These are phyloP conservation scores for Entoloma clypeatum DNA, from an alignment of 1,284 basidiomycete genomes.

Conservation along the genomic window DNA sequence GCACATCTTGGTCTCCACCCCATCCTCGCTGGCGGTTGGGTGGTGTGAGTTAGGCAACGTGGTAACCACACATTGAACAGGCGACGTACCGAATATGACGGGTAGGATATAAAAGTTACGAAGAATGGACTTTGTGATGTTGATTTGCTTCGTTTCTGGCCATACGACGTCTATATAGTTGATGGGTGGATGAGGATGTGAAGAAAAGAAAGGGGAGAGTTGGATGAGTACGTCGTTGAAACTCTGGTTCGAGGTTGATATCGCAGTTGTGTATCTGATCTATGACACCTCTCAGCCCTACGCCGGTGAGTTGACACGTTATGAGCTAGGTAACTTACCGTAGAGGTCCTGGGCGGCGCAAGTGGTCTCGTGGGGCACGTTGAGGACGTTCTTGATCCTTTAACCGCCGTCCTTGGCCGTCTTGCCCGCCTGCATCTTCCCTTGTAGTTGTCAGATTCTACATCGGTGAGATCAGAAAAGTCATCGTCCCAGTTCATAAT, in stretches of 20 bases:
- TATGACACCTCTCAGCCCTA: constrained; percentile 21
- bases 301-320: too few species aligned
- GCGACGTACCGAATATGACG: constrained; percentile 57
- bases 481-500: constrained; percentile 27
- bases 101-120: constrained; percentile 45
- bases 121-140: constrained; percentile 18
- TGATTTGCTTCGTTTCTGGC: constrained; percentile 20
- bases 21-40: constrained; percentile 43
- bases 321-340: constrained; percentile 43
- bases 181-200: background rate
- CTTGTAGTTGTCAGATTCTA: constrained; percentile 25
- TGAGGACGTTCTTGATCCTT: constrained; percentile 50
- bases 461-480: constrained; percentile 40
- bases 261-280: constrained; percentile 57
- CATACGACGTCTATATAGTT: constrained; percentile 21
- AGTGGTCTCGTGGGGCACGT: constrained; percentile 57
- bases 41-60: background rate
- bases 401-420: constrained; percentile 33
- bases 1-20: constrained; percentile 57
- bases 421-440: constrained; percentile 19
- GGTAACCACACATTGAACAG: background rate
- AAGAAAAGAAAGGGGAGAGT: background rate
- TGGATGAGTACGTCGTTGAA: constrained; percentile 56
- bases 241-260: constrained; percentile 66
- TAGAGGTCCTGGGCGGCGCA: constrained; percentile 63